phyloP scores from a whole-genome alignment of 441 rosid genomes.

The Bocquillonia castaneifolia region DNA sequence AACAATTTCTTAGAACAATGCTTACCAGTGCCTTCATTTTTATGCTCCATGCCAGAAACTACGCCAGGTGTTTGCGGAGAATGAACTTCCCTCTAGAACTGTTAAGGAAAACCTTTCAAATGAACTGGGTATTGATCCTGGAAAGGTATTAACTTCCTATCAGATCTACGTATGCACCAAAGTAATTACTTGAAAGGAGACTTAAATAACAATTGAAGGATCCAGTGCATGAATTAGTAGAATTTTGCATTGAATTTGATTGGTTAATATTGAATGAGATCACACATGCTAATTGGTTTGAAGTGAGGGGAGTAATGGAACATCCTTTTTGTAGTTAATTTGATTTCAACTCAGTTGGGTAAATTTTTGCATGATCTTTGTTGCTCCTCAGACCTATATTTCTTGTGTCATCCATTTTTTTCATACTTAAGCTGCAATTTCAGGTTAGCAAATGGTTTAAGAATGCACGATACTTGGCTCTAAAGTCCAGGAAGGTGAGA shows the following conservation, averaged over 20 bases:
- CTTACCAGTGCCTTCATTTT: slow-evolving; percentile 23
- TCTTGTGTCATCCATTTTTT: slow-evolving; percentile 19
- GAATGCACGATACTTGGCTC: slow-evolving; percentile 86
- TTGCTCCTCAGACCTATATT: slow-evolving; percentile 18
- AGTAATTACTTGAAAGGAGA: not conserved
- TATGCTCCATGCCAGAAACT: slow-evolving; percentile 61
- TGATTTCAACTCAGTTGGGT: not conserved
- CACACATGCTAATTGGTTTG: not conserved
- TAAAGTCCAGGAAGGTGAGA: slow-evolving; percentile 75
- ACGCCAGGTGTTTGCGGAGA: slow-evolving; percentile 80
- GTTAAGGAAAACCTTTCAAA: slow-evolving; percentile 70
- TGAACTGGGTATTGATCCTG: slow-evolving; percentile 75
- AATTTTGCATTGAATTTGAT: not conserved
- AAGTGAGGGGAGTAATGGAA: not conserved
- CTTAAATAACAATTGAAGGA: not conserved
- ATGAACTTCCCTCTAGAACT: slow-evolving; percentile 86
- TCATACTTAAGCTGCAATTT: slow-evolving; percentile 25
- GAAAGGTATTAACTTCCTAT: slow-evolving; percentile 51
- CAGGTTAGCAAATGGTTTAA: slow-evolving; percentile 99
- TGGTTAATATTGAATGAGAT: not conserved
- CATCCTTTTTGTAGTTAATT: not conserved
- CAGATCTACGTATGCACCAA: not conserved
- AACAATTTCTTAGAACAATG: not conserved
- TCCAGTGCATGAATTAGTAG: not conserved
- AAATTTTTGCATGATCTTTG: not conserved